A percentile compares a stretch with the other conserved stretches of the same genome.
Conservation (phyloP, 352 stramenopile species). For the Phytophthora pistaciae region DNA sequence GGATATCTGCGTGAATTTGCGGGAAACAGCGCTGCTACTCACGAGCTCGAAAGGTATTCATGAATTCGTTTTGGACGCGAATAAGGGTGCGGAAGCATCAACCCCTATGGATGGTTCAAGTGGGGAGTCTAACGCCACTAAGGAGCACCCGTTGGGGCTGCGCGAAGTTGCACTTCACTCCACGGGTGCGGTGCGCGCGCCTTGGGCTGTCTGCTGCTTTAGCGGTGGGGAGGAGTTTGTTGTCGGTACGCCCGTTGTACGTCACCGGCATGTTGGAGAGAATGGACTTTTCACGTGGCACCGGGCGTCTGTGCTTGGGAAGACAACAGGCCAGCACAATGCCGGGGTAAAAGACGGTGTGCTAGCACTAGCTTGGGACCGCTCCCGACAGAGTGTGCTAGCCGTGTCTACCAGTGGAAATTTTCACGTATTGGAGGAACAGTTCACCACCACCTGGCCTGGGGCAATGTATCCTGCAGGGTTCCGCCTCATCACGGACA, state of each 20-base stretch:
- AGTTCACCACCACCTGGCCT: conserved; percentile 80
- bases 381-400: conserved; percentile 57
- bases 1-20: conserved; percentile 64
- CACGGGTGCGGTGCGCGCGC: conserved; percentile 74
- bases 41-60: conserved; percentile 85
- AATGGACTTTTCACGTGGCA: conserved; percentile 87
- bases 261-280: conserved; percentile 81
- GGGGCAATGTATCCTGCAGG: conserved; percentile 87
- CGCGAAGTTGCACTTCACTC: conserved; percentile 62
- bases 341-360: conserved; percentile 80
- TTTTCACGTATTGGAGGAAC: conserved; percentile 77
- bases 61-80: conserved; percentile 48
- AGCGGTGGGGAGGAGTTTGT: conserved; percentile 74
- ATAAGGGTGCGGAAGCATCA: not conserved
- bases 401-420: conserved; percentile 72
- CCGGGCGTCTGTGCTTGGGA: conserved; percentile 39
- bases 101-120: conserved; percentile 8
- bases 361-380: conserved; percentile 69
- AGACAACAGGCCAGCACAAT: conserved; percentile 71
- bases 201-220: conserved; percentile 80
- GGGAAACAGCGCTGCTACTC: conserved; percentile 60
- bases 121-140: not conserved
- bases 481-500: conserved; percentile 84
- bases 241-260: conserved; percentile 79
- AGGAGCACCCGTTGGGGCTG: conserved; percentile 32